Evolutionary conservation across 140 eudicot species (phyloP).

Genomic region (Senecio squalidus): DNA sequence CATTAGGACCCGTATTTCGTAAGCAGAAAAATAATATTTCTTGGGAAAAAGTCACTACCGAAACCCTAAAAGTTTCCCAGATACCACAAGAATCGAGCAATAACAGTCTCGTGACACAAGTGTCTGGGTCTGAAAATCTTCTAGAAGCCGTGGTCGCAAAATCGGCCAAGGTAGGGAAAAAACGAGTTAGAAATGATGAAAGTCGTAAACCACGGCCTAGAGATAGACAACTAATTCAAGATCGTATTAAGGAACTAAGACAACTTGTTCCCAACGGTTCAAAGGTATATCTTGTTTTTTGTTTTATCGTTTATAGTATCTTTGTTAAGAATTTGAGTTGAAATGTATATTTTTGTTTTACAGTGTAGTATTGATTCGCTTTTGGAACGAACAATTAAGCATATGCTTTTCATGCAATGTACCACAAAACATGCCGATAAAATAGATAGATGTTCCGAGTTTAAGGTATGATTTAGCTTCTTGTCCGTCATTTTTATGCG

Average conservation of each 20-base stretch:
- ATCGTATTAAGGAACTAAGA: slow-evolving; percentile 83
- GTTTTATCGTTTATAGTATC: background rate
- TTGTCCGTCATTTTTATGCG: background rate
- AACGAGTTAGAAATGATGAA: slow-evolving; percentile 88
- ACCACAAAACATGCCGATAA: slow-evolving; percentile 69
- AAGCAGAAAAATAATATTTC: slow-evolving; percentile 30
- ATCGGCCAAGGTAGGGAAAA: slow-evolving; percentile 34
- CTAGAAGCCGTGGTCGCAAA: slow-evolving; percentile 85
- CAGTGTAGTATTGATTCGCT: slow-evolving; percentile 99
- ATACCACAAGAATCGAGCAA: slow-evolving; percentile 41
- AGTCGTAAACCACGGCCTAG: slow-evolving; percentile 77
- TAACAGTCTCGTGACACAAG: slow-evolving; percentile 29
- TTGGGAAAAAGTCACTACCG: slow-evolving; percentile 35
- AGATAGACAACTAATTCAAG: slow-evolving; percentile 94
- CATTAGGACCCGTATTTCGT: slow-evolving; percentile 57
- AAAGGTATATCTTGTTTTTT: slow-evolving; percentile 46
- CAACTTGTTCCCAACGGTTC: slow-evolving; percentile 95
- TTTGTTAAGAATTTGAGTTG: slow-evolving; percentile 7
- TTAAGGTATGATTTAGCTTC: slow-evolving; percentile 43
- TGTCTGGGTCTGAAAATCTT: slow-evolving; percentile 50
- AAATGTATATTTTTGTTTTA: slow-evolving; percentile 21
- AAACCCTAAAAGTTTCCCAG: slow-evolving; percentile 29
- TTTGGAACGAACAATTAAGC: slow-evolving; percentile 84
- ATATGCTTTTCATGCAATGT: slow-evolving; percentile 78
- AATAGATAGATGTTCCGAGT: slow-evolving; percentile 50